These are phyloP conservation scores for Vitis cinerea DNA, from an alignment of 164 flowering plant genomes.

Conservation along the genomic window DNA sequence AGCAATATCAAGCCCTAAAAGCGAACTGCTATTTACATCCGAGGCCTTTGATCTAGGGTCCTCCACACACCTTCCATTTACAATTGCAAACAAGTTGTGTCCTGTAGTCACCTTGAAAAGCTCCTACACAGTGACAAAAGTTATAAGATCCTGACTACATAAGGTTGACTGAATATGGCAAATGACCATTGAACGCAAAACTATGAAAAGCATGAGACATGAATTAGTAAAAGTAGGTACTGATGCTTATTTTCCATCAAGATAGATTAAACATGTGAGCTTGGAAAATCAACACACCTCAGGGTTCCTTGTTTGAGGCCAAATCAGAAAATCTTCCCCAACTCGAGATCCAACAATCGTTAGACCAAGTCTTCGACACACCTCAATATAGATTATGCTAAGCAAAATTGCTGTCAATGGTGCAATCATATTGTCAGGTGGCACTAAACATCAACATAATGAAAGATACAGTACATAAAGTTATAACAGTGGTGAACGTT, in stretches of 20 bases:
- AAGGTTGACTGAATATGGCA: neutral
- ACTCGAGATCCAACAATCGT: constrained; percentile 66
- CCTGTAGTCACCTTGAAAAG: constrained; percentile 65
- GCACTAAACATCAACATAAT: neutral
- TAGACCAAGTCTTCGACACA: constrained; percentile 65
- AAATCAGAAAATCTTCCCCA: constrained; percentile 75
- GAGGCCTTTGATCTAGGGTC: constrained; percentile 71
- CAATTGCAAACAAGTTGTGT: constrained; percentile 57
- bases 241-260: constrained; percentile 1
- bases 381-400: constrained; percentile 68
- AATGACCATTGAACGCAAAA: neutral
- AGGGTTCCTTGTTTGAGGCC: constrained; percentile 65
- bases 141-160: neutral
- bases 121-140: constrained; percentile 34
- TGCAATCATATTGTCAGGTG: neutral
- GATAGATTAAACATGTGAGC: neutral
- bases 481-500: no score
- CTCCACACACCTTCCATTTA: constrained; percentile 69
- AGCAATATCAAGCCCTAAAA: constrained; percentile 60
- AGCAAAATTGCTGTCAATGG: constrained; percentile 54
- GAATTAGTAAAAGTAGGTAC: neutral
- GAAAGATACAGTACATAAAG: neutral
- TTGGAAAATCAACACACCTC: constrained; percentile 37
- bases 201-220: neutral
- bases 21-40: constrained; percentile 55